Evolutionary conservation across 768 basidiomycete genomes (phyloP).

Genomic region (Neoboletus subvelutipes): DNA sequence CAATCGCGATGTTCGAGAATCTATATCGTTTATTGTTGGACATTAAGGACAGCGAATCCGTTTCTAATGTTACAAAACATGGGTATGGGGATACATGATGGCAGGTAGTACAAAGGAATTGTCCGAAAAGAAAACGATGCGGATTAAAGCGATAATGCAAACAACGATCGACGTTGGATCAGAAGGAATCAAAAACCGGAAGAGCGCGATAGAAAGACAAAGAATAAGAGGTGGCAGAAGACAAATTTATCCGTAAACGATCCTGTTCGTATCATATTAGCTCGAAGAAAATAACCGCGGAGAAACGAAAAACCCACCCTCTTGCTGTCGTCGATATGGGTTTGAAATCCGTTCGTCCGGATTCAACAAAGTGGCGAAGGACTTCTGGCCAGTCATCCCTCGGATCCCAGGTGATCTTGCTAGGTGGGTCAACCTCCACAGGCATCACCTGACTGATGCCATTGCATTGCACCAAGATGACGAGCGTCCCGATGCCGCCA

Average conservation of each 20-base stretch:
- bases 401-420: constrained; percentile 72
- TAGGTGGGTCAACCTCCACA: constrained; percentile 78
- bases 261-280: constrained; percentile 28
- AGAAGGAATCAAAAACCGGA: background rate
- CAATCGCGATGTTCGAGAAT: constrained; percentile 4
- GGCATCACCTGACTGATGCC: constrained; percentile 81
- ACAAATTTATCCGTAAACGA: constrained; percentile 42
- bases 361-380: constrained; percentile 68
- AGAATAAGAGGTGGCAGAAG: background rate
- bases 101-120: constrained; percentile 22
- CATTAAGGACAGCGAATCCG: constrained; percentile 21
- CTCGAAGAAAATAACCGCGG: background rate
- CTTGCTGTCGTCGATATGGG: constrained; percentile 76
- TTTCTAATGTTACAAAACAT: constrained; percentile 27
- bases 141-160: constrained; percentile 17
- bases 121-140: constrained; percentile 28
- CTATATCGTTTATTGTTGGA: constrained; percentile 12
- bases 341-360: constrained; percentile 73
- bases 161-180: constrained; percentile 33
- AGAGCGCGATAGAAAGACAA: constrained; percentile 10
- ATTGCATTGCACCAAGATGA: constrained; percentile 77
- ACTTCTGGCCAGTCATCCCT: constrained; percentile 73
- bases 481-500: constrained; percentile 74
- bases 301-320: constrained; percentile 52
- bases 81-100: constrained; percentile 25